Evolutionary conservation across 1,284 basidiomycete species (phyloP), one percentile per base, ranked within the genome.

Genomic region (Trichosporon asahii): DNA sequence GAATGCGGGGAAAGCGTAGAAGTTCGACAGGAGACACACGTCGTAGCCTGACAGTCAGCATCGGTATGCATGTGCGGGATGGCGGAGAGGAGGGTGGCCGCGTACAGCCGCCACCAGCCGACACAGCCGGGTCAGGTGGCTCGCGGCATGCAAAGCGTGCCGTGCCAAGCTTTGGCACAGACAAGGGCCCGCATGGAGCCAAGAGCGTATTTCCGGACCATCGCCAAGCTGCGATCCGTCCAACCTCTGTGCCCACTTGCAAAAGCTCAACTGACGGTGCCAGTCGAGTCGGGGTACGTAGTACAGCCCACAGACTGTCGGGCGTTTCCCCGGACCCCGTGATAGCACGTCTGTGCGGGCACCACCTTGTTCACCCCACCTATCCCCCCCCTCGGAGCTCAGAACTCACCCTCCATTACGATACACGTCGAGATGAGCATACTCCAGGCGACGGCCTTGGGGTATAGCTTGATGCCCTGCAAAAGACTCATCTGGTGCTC

Each of bases 361-460:
- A 6, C 40, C 18, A 3, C 40, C 40, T 4, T 18, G 2, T 4
- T 18, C 40, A n/a, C 40, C 15, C 15, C 40, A 44, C 40, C 40
- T n/a, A 11, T 3, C 11, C 11, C 35, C 14, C 11, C 35, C 11
- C 15, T 7, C 12, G 18, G 9, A 0, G 14, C 9, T 12, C n/a
- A 14, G 21, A 2, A 70, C 73, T 55, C 66, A n/a, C 81, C 85
- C 69, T 86, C 85, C 85, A 86, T 86, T 68, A 84, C 78, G 71
- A 85, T 84, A 69, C 82, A 83, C 9, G 81, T 79, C 15, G 80
- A 83, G 68, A 86, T 84, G 66, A 85, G 67, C 67, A 85, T 73
- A 37, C 80, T 82, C 84, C 84, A 86, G 31, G 73, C 71, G 68
- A 85, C 80, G 44, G 85, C 85, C 72, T 84, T 85, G 61, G 85